phyloP scores from a whole-genome alignment of 2,329 filamentous ascomycete genomes.

The Verticillium tricorpus region DNA sequence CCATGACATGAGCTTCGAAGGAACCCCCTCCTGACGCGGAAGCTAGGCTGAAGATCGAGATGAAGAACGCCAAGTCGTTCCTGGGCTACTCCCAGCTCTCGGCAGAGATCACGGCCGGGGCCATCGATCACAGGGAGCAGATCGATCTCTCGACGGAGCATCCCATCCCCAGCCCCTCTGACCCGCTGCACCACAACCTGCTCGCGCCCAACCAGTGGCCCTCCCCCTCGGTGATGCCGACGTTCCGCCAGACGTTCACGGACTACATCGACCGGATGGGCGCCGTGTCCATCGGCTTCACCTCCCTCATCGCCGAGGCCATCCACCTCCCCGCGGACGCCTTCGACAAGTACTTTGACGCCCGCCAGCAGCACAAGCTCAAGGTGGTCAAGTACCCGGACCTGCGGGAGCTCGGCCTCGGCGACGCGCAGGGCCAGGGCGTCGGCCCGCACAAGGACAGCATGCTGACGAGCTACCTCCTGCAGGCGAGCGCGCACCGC shows the following conservation, averaged over 20 bases:
- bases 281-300: conserved; percentile 67
- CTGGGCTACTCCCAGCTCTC: conserved; percentile 64
- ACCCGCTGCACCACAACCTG: conserved; percentile 71
- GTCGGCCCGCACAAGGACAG: conserved; percentile 82
- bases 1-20: background rate
- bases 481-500: conserved; percentile 72
- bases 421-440: conserved; percentile 44
- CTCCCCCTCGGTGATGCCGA: conserved; percentile 53
- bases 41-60: conserved; percentile 58
- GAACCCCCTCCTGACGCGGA: conserved; percentile 1
- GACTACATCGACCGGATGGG: conserved; percentile 77
- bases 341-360: conserved; percentile 76
- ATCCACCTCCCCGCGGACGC: conserved; percentile 65
- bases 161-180: conserved; percentile 53
- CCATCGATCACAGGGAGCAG: conserved; percentile 78
- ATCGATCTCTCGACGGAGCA: conserved; percentile 83
- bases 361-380: conserved; percentile 74
- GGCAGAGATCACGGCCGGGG: conserved; percentile 68
- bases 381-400: conserved; percentile 89
- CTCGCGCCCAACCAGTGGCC: conserved; percentile 82
- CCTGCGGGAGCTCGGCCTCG: conserved; percentile 49
- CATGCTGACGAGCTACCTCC: conserved; percentile 76
- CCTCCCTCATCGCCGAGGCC: conserved; percentile 77
- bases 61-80: conserved; percentile 70
- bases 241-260: conserved; percentile 64